These are phyloP conservation scores for Diutina mesorugosa DNA, from an alignment of 1,139 yeast genomes.

Conservation along the genomic window DNA sequence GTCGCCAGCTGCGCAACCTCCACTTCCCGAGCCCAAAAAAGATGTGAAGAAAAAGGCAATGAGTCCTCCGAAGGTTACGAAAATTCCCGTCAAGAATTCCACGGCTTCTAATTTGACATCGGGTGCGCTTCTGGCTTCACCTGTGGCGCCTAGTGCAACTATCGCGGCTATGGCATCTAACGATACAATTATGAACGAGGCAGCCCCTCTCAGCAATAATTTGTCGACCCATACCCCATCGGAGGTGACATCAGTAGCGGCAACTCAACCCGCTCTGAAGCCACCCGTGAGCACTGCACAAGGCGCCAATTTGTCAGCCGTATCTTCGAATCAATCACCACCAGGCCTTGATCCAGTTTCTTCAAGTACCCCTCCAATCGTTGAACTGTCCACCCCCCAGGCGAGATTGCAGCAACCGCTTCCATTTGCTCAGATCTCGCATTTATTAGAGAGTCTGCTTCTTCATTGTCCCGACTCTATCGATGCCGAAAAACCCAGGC, in stretches of 20 bases:
- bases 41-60: neutral
- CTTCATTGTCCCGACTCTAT: slow-evolving; percentile 88
- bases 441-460: slow-evolving; percentile 59
- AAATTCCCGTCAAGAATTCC: neutral
- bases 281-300: neutral
- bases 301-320: neutral
- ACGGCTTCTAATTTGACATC: slow-evolving; percentile 3
- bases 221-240: neutral
- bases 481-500: slow-evolving; percentile 78
- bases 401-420: slow-evolving; percentile 34
- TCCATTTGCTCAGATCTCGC: slow-evolving; percentile 42
- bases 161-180: slow-evolving; percentile 8
- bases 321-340: slow-evolving; percentile 5
- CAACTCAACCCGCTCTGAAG: neutral
- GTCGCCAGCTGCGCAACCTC: neutral
- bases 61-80: neutral
- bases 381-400: slow-evolving; percentile 15
- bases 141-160: slow-evolving; percentile 5
- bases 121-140: neutral
- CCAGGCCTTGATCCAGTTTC: neutral
- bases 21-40: neutral
- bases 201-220: slow-evolving; percentile 14
- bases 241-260: neutral
- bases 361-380: neutral
- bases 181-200: slow-evolving; percentile 4